Evolutionary conservation across 352 stramenopile genomes (phyloP), one percentile per base, ranked within the genome.

Genomic region (Phytophthora pluvialis): DNA sequence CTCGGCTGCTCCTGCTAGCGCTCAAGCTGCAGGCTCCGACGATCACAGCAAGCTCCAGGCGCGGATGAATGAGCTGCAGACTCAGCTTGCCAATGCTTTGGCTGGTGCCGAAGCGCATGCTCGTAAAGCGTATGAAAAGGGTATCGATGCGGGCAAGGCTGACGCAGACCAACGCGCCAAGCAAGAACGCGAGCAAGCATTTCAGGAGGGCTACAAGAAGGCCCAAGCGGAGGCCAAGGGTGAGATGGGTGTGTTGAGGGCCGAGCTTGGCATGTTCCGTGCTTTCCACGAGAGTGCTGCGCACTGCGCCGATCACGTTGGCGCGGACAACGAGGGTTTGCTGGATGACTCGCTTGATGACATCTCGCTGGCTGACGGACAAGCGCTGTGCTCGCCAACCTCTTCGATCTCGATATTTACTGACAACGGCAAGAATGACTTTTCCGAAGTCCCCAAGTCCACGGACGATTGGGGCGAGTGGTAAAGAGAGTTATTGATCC

Each of bases 381-480:
- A 68, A 25, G n/a, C 64, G 4, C 43, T 78, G 21, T 80, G 72
- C 46, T 82, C 74, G 5, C 73, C 73, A 15, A 73, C 70, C 0
- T 81, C 73, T 6, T 81, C 70, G 4, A 52, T 79, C n/a, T 81
- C 70, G 8, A 64, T 81, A 58, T 79, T 79, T 71, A 79, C 60
- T 51, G 70, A 75, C 48, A 74, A 79, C 48, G 59, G 62, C 12
- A 78, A 82, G 31, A 70, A 54, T n/a, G 73, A 81, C 31, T 66
- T 73, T 13, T 53, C 54, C 9, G 59, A 73, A 10, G 32, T 39
- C 0, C 18, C 66, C 8, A 78, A 76, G 47, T 58, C 69, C 3
- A 70, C 70, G 3, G 73, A 85, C 39, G 81, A 90, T 53, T 90
- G 81, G 81, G 81, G 81, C 25, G 81, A 90, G 55, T 90, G 81